These are phyloP conservation scores for Trichoderma koningii DNA, from an alignment of 2,329 filamentous ascomycete species.

Conservation along the genomic window DNA sequence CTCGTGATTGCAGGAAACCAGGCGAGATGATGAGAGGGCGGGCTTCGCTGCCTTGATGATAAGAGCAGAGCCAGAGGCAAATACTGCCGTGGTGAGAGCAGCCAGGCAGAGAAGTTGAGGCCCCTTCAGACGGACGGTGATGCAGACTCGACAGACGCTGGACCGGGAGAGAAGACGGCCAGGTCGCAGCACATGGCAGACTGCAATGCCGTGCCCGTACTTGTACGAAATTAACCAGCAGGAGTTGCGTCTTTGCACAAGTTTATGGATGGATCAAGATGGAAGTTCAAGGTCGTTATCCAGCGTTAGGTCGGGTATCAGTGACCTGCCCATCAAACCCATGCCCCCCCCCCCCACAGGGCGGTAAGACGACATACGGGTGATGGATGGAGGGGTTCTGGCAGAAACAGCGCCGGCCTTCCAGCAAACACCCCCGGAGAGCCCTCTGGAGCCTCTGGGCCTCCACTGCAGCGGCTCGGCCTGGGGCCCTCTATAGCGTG, in stretches of 20 bases:
- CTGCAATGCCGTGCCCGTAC: conserved; percentile 2
- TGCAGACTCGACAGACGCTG: conserved; percentile 8
- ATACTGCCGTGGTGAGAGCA: not conserved
- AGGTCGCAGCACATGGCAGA: conserved; percentile 16
- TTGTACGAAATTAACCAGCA: not conserved
- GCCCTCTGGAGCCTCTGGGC: not conserved
- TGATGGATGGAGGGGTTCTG: conserved; percentile 1
- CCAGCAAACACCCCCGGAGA: not conserved
- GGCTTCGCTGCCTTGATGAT: conserved; percentile 15
- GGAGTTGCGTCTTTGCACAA: not conserved
- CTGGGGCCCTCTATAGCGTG: conserved; percentile 16
- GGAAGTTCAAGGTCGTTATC: not conserved
- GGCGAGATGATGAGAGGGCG: not conserved
- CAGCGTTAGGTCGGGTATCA: not conserved
- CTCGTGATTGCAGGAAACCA: not conserved
- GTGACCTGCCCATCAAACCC: not conserved
- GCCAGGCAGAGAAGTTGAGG: not conserved
- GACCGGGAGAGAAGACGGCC: not conserved
- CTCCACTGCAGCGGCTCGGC: conserved; percentile 3
- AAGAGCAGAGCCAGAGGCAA: conserved; percentile 1
- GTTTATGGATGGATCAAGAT: not conserved
- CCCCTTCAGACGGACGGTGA: not conserved
- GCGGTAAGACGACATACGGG: conserved; percentile 11
- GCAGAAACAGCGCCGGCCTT: conserved; percentile 11
- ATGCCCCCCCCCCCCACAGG: conserved; percentile 1